A percentile compares a stretch with the other conserved stretches of the same genome.
Conservation (phyloP, 2,329 filamentous ascomycete genomes). For the Trichoderma simmonsii region DNA sequence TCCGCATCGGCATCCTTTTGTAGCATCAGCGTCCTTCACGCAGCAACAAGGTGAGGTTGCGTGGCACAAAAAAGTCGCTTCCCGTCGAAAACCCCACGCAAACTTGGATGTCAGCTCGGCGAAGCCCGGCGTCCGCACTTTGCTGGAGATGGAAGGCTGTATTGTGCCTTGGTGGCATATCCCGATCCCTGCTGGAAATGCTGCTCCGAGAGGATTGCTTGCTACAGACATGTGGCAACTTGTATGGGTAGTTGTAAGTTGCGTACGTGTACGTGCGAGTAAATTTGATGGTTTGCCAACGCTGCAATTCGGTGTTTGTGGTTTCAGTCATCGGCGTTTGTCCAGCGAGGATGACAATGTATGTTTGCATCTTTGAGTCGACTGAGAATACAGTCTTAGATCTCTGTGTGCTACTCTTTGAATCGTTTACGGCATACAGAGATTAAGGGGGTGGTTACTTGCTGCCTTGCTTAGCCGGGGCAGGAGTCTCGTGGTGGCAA, state of each 20-base stretch:
- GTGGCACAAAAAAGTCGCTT: neutral
- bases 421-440: neutral
- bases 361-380: neutral
- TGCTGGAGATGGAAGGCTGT: neutral
- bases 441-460: neutral
- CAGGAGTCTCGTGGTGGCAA: neutral
- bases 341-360: neutral
- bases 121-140: neutral
- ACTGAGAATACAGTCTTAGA: neutral
- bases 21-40: neutral
- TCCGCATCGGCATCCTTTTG: neutral
- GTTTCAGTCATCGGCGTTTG: neutral
- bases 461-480: neutral
- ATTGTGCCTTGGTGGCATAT: no score
- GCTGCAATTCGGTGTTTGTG: neutral
- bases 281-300: no score
- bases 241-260: neutral
- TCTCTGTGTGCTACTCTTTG: no score
- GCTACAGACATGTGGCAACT: neutral
- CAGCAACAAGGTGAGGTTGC: neutral
- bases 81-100: neutral
- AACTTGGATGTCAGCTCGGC: neutral
- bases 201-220: neutral
- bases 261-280: neutral
- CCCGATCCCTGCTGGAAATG: neutral